phyloP scores from a whole-genome alignment of 352 stramenopile species.

The Pythium folliculosum region DNA sequence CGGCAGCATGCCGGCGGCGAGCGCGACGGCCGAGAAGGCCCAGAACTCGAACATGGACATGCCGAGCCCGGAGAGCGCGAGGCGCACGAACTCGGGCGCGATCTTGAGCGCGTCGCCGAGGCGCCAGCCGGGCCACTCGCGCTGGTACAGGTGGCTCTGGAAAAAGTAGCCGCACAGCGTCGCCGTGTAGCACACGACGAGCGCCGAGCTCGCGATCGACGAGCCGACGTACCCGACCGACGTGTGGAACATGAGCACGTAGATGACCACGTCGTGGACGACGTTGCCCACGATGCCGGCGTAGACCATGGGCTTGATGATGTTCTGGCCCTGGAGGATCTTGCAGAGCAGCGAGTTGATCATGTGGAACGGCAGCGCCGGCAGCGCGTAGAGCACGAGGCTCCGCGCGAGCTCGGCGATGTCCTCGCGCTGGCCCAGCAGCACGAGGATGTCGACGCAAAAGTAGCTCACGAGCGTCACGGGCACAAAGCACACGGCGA shows the following conservation, averaged over 20 bases:
- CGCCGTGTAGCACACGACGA: slow-evolving; percentile 60
- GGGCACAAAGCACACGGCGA: slow-evolving; percentile 58
- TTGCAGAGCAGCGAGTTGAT: slow-evolving; percentile 83
- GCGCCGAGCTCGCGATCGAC: slow-evolving; percentile 63
- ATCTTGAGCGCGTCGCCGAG: slow-evolving; percentile 59
- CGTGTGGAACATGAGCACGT: slow-evolving; percentile 88
- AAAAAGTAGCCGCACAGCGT: slow-evolving; percentile 71
- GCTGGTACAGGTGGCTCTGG: slow-evolving; percentile 58
- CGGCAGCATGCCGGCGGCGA: slow-evolving; percentile 76
- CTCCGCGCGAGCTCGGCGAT: slow-evolving; percentile 68
- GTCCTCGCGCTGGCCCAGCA: slow-evolving; percentile 63
- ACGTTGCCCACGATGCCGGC: slow-evolving; percentile 75
- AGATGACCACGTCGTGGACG: slow-evolving; percentile 78
- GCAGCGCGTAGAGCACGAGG: slow-evolving; percentile 71
- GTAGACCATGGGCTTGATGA: slow-evolving; percentile 83
- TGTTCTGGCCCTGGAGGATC: slow-evolving; percentile 85
- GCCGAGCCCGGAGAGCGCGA: slow-evolving; percentile 78
- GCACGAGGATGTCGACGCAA: slow-evolving; percentile 73
- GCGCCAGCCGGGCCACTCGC: slow-evolving; percentile 80
- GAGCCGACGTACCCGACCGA: slow-evolving; percentile 72
- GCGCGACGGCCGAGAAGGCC: slow-evolving; percentile 74
- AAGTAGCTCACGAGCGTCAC: slow-evolving; percentile 73
- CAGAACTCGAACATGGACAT: slow-evolving; percentile 90
- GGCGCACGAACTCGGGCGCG: slow-evolving; percentile 72
- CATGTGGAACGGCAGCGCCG: slow-evolving; percentile 81